Evolutionary conservation across 805 yeast species (phyloP).

Genomic region (Cyberlindnera mycetangii): DNA sequence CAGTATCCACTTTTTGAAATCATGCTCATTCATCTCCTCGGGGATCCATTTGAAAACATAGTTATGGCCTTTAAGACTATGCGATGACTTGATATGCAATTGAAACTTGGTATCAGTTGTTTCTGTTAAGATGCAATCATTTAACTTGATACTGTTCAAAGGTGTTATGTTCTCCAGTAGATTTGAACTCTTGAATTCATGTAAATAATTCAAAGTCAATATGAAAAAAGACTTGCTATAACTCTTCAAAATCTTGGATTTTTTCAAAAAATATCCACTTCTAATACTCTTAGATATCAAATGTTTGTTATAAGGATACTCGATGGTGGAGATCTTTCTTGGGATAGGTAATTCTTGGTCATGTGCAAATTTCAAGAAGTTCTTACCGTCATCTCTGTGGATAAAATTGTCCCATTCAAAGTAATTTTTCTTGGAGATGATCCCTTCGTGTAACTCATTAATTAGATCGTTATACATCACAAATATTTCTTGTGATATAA

Average conservation of each 20-base stretch:
- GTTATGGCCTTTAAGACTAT: conserved; percentile 73
- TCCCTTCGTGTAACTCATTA: conserved; percentile 63
- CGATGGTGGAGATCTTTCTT: conserved; percentile 58
- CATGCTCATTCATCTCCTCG: conserved; percentile 64
- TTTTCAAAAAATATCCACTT: conserved; percentile 78
- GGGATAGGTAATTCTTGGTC: conserved; percentile 52
- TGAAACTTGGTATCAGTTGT: conserved; percentile 68
- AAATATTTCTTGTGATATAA: conserved; percentile 70
- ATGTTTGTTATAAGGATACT: conserved; percentile 65
- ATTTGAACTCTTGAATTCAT: conserved; percentile 83
- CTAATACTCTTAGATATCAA: conserved; percentile 64
- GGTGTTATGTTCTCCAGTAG: conserved; percentile 76
- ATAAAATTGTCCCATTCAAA: conserved; percentile 90
- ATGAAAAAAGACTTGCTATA: conserved; percentile 88
- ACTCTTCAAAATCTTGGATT: conserved; percentile 85
- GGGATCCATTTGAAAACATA: conserved; percentile 68
- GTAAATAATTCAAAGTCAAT: conserved; percentile 79
- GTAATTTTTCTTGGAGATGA: conserved; percentile 68
- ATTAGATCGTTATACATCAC: conserved; percentile 62
- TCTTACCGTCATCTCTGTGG: conserved; percentile 61
- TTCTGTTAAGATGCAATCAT: conserved; percentile 76
- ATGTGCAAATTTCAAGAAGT: conserved; percentile 29
- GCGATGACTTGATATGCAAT: conserved; percentile 52
- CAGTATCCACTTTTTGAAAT: conserved; percentile 79
- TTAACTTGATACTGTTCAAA: conserved; percentile 72